These are phyloP conservation scores for Xylaria sp. DNA, from an alignment of 2,329 filamentous ascomycete species.

Conservation along the genomic window DNA sequence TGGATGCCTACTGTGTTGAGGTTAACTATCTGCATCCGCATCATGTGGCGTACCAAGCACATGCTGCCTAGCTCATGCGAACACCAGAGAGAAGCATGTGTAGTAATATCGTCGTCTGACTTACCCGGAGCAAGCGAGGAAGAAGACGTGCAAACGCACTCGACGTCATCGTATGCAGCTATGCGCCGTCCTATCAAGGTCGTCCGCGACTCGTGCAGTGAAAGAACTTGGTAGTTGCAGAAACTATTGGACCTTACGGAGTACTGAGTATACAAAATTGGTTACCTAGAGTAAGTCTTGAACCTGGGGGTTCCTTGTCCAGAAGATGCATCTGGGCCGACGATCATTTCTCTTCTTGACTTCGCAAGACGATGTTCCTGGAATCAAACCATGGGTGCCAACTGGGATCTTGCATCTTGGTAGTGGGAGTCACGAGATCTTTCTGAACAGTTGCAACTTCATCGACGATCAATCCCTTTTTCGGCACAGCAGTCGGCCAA, in stretches of 20 bases:
- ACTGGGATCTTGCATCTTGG: conserved; percentile 24
- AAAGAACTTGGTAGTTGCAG: conserved; percentile 10
- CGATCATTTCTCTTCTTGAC: conserved; percentile 29
- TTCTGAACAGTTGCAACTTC: conserved; percentile 7
- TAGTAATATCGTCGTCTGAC: background rate
- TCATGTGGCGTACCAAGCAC: background rate
- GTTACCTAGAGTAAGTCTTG: conserved; percentile 2
- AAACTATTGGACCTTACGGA: background rate
- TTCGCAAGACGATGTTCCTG: conserved; percentile 15
- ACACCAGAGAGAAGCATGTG: conserved; percentile 2
- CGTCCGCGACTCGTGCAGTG: conserved; percentile 4
- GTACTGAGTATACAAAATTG: background rate
- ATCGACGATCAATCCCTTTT: conserved; percentile 23
- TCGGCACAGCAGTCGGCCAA: background rate
- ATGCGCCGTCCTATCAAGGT: background rate
- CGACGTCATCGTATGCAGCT: background rate
- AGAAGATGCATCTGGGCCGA: background rate
- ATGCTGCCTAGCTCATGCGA: conserved; percentile 2
- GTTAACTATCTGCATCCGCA: background rate
- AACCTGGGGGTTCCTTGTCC: conserved; percentile 2
- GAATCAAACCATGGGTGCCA: conserved; percentile 14
- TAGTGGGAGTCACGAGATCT: conserved; percentile 16
- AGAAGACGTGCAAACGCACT: background rate
- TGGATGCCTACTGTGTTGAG: background rate
- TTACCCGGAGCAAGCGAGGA: background rate